phyloP scores from a whole-genome alignment of 768 basidiomycete species.

The Phylloporus arenicola region DNA sequence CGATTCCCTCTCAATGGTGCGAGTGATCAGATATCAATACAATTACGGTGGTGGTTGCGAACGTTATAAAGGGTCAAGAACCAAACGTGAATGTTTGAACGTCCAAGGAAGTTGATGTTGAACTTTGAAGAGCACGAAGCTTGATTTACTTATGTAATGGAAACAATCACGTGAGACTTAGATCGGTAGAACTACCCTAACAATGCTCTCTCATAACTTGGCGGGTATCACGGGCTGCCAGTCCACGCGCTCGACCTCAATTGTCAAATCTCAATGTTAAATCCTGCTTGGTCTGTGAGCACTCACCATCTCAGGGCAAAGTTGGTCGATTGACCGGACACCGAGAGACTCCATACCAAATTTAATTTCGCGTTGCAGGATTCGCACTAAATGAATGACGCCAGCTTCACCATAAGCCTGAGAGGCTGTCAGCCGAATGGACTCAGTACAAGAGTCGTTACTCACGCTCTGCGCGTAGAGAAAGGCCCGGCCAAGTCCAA shows the following conservation, averaged over 20 bases:
- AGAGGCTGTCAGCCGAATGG: slow-evolving; percentile 2
- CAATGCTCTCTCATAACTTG: slow-evolving; percentile 18
- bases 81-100: neutral
- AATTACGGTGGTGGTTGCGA: neutral
- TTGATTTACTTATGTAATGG: neutral
- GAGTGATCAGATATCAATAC: neutral
- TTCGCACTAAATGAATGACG: slow-evolving; percentile 57
- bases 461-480: slow-evolving; percentile 80
- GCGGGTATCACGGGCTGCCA: slow-evolving; percentile 46
- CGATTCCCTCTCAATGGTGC: neutral
- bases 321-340: slow-evolving; percentile 54
- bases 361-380: slow-evolving; percentile 73
- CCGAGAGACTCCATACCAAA: slow-evolving; percentile 75
- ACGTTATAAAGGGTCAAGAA: neutral
- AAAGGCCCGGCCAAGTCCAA: slow-evolving; percentile 82
- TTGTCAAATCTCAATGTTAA: slow-evolving; percentile 2
- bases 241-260: slow-evolving; percentile 57
- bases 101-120: neutral
- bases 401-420: slow-evolving; percentile 75
- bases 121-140: neutral
- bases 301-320: slow-evolving; percentile 71
- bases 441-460: neutral
- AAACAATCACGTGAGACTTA: slow-evolving; percentile 17
- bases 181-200: neutral
- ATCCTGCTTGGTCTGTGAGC: neutral